Evolutionary conservation across 495 filamentous ascomycete species (phyloP), one percentile per base, ranked within the genome.

Genomic region (Hyphodiscus hymeniophilus): DNA sequence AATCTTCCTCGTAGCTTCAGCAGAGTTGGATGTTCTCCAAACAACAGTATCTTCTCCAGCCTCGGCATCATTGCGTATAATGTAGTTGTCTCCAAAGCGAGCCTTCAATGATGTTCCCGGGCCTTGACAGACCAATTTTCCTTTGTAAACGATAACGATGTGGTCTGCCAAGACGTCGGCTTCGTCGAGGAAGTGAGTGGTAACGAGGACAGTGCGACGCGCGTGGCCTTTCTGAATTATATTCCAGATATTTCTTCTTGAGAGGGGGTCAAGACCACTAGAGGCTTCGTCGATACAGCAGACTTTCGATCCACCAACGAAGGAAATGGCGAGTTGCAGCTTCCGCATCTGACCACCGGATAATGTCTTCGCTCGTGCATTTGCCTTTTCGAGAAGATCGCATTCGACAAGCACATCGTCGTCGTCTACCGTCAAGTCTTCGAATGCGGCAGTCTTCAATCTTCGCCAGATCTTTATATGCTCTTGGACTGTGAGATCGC

Each of bases 291-390:
- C 84, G 12, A 89, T 74, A 3, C 87, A 67, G 3, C 87, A 65
- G 0, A 88, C 82, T 20, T 75, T 72, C 2, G 84, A 84, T 50
- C 85, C 83, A 13, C 84, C 84, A 71, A 84, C 83, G 8, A 88
- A 67, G 4, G 83, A 81, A 42, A 87, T 87, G 13, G 76, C 84
- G 0, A 88, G 71, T 18, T 71, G 75, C 0, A 87, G 66, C 54
- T 87, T 87, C n/a, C 83, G 62, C 67, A 85, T 85, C 56, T 85
- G 85, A 34, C 84, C 84, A 35, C 84, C 84, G 2, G 74, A 80
- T 1, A 88, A 67, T 15, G 77, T 79, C 51, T 69, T 68, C 0
- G 81, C 84, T 10, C 77, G 70, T 2, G 68, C 63, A 10, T 67
- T 54, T 60, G 82, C 82, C 5, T 72, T 68, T 13, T 69, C 61